A percentile compares a stretch with the other conserved stretches of the same genome.
Conservation (phyloP, 179 eudicot species). For the Spinacia oleracea region DNA sequence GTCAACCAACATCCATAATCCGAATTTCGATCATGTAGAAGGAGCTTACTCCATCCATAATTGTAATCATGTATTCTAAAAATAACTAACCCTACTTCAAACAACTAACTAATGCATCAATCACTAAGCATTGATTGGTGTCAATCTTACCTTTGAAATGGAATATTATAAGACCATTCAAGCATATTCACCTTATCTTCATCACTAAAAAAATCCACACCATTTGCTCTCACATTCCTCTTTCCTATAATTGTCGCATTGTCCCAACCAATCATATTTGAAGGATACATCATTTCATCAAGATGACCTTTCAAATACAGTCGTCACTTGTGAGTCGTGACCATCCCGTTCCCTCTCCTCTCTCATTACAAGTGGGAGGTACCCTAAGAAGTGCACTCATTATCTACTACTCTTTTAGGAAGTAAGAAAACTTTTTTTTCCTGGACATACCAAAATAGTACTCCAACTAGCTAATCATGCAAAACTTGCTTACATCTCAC, state of each 20-base stretch:
- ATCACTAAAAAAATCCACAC: not conserved
- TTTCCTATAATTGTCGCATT: not conserved
- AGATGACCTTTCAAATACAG: not conserved
- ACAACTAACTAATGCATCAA: not conserved
- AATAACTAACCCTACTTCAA: not conserved
- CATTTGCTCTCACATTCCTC: not conserved
- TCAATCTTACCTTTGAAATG: not conserved
- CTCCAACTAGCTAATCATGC: not conserved
- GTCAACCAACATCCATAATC: not conserved
- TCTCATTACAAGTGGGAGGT: not conserved
- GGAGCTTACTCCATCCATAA: not conserved
- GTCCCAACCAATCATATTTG: not conserved
- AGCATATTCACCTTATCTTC: not conserved
- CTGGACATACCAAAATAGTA: not conserved
- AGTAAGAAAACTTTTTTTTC: too few relatives aligned
- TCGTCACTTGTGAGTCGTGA: too few relatives aligned
- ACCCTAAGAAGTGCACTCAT: not conserved
- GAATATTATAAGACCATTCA: not conserved
- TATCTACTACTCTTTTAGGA: not conserved
- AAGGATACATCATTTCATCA: not conserved
- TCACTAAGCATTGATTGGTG: not conserved
- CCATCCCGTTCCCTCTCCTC: not conserved
- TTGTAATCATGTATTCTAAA: not conserved
- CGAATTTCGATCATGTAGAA: not conserved
- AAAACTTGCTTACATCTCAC: conserved; percentile 1